phyloP scores from a whole-genome alignment of 2,329 filamentous ascomycete genomes.

The Setomelanomma holmii region DNA sequence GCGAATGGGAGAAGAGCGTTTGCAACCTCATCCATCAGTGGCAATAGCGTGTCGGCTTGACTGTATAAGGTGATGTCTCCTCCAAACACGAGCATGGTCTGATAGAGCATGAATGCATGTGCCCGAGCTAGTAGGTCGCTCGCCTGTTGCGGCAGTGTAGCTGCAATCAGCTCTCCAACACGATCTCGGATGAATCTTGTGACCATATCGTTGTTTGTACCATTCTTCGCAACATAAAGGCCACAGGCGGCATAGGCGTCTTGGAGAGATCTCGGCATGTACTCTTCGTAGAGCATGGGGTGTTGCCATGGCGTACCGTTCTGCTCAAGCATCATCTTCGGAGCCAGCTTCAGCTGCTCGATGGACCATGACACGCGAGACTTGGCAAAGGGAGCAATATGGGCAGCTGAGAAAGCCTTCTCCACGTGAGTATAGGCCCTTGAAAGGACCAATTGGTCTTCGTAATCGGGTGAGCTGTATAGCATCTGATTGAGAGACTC shows the following conservation, averaged over 20 bases:
- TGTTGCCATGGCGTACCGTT: slow-evolving; percentile 64
- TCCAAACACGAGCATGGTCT: slow-evolving; percentile 36
- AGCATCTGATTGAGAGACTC: slow-evolving; percentile 52
- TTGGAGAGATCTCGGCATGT: slow-evolving; percentile 61
- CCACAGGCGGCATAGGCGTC: slow-evolving; percentile 63
- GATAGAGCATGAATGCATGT: slow-evolving; percentile 40
- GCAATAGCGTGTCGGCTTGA: slow-evolving; percentile 23
- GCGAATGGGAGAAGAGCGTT: slow-evolving; percentile 11
- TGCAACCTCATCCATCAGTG: slow-evolving; percentile 23
- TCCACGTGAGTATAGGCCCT: not conserved
- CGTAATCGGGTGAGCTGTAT: not conserved
- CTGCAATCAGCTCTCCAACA: slow-evolving; percentile 52
- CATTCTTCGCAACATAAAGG: slow-evolving; percentile 60
- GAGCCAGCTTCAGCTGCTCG: slow-evolving; percentile 34
- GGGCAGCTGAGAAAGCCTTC: slow-evolving; percentile 15
- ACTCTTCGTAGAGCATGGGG: slow-evolving; percentile 57
- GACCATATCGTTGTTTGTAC: slow-evolving; percentile 58
- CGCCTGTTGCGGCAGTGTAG: slow-evolving; percentile 13
- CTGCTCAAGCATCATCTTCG: slow-evolving; percentile 55
- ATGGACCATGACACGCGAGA: slow-evolving; percentile 37
- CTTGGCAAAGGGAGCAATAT: slow-evolving; percentile 25
- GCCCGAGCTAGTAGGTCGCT: slow-evolving; percentile 34
- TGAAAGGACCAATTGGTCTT: slow-evolving; percentile 2
- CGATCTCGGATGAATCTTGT: slow-evolving; percentile 57
- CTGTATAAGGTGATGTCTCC: slow-evolving; percentile 28